Base-by-base conservation (phyloP, 192 early-diverging fungal genomes). In the Coemansia sp. region DNA sequence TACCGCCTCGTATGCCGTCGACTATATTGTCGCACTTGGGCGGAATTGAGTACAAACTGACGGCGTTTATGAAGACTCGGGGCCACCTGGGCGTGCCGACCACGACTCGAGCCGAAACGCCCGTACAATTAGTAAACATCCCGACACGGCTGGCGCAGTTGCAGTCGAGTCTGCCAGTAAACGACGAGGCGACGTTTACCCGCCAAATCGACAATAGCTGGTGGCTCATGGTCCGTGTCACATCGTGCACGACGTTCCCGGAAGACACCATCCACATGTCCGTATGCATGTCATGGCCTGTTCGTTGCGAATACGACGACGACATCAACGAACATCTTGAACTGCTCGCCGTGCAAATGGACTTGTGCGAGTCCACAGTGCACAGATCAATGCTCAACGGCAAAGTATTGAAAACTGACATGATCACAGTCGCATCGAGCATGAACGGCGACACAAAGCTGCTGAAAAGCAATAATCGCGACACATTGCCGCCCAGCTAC, bases 1-100 rank as follows among this genome's bases (percentile, higher is more conserved):
- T 78, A 19, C 75, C 69, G 14, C 47, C 75, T 0, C 60, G 63
- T 11, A 64, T 79, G 66, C 76, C 76, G 0, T 73, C 76, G 1
- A 79, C 66, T 2, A 60, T 79, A 1, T 39, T 66, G 12, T 73
- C 76, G 32, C 62, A 68, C 15, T 49, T 66, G 22, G 76, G 76
- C 25, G 67, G 67, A n/a, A 79, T 79, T 55, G 60, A 65, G 2
- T 79, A 79, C 60, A 58, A 48, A 25, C 32, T 78, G 10, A 24
- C 54, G 2, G 70, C 39, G 14, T 57, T 50, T 22, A 12, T 78
- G 9, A 72, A 65, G 38, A 62, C 66, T 29, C 56, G 45, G 2
- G 60, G 56, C 4, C 5, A 63, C 2, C 17, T 67, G 14, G 61
- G 61, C 1, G 27, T 63, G 38, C 41, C 62, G 3, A 29, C 24